Conservation (phyloP, 2,329 filamentous ascomycete species). For the Alternaria novae-zelandiae region DNA sequence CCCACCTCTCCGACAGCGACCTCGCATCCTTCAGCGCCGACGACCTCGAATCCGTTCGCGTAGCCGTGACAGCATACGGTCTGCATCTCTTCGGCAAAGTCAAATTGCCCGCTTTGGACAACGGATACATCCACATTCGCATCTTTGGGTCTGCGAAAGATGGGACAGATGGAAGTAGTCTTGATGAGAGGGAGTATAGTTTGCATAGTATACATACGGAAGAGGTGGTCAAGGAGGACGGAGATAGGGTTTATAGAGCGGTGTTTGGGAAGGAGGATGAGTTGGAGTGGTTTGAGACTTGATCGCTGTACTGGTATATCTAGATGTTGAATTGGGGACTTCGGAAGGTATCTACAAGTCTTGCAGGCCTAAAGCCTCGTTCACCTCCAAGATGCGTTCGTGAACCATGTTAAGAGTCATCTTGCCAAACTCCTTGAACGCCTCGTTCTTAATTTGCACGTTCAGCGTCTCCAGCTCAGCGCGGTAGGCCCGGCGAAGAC, state of each 20-base stretch:
- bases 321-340: neutral
- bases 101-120: conserved; percentile 27
- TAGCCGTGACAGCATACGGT: conserved; percentile 40
- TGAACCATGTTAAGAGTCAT: neutral
- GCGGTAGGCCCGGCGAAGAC: neutral
- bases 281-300: conserved; percentile 47
- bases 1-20: conserved; percentile 49
- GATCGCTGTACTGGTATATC: neutral
- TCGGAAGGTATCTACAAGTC: neutral
- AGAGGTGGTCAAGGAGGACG: conserved; percentile 38
- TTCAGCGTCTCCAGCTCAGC: neutral
- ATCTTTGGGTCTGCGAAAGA: conserved; percentile 42
- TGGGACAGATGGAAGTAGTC: conserved; percentile 40
- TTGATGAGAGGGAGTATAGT: conserved; percentile 41
- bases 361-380: neutral
- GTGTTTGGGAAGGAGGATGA: conserved; percentile 40
- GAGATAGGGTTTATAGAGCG: conserved; percentile 39
- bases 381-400: neutral
- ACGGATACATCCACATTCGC: conserved; percentile 42
- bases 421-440: neutral
- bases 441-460: neutral
- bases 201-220: conserved; percentile 46
- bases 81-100: conserved; percentile 43
- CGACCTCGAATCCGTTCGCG: conserved; percentile 38
- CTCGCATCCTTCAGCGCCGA: conserved; percentile 35